Conservation (phyloP, 2,329 filamentous ascomycete genomes). For the Penicillium sp. region DNA sequence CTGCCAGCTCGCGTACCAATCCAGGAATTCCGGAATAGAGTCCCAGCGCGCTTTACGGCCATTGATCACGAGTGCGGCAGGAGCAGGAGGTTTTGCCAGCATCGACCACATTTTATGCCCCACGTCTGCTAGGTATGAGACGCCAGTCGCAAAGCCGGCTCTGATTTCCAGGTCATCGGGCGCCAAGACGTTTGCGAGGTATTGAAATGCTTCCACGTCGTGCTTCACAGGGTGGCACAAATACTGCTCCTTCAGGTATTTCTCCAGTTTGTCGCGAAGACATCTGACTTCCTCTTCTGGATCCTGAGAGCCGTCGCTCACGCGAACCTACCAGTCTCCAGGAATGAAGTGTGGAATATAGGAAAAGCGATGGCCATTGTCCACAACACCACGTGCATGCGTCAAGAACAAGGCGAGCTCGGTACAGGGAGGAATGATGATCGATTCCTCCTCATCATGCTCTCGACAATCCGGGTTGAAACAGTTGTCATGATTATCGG, state of each 20-base stretch:
- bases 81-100: background rate
- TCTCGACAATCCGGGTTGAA: background rate
- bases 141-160: background rate
- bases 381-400: background rate
- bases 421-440: constrained; percentile 1
- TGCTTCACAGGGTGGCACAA: background rate
- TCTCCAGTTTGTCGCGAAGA: background rate
- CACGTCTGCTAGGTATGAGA: background rate
- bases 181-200: background rate
- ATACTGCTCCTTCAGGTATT: background rate
- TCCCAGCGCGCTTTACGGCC: constrained; percentile 9
- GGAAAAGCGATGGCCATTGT: background rate
- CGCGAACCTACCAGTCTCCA: background rate
- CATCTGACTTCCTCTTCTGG: background rate
- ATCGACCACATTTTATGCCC: background rate
- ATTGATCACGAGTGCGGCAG: background rate
- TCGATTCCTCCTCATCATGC: background rate
- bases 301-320: background rate
- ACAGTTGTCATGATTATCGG: background rate
- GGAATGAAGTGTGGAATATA: background rate
- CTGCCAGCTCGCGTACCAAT: constrained; percentile 10
- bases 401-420: constrained; percentile 4
- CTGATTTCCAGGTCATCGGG: background rate
- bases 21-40: constrained; percentile 12
- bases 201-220: background rate